phyloP scores from a whole-genome alignment of 345 rosid species.

The Ailanthus altissimus region DNA sequence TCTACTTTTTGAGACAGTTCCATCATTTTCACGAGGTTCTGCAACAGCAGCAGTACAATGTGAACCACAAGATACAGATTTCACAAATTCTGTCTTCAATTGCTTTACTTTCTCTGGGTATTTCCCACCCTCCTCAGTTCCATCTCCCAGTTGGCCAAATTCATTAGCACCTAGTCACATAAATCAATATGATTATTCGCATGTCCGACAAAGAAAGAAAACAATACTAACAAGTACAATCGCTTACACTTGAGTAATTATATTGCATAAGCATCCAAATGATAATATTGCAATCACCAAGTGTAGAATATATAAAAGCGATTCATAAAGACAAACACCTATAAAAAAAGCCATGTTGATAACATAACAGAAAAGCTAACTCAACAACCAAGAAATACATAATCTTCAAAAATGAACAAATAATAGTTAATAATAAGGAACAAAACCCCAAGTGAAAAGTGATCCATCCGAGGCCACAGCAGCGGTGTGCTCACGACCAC shows the following conservation, averaged over 20 bases:
- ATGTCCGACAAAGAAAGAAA: neutral
- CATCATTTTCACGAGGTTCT: conserved; percentile 74
- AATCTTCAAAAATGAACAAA: conserved; percentile 5
- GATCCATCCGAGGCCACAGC: conserved; percentile 97
- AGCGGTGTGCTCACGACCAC: conserved; percentile 94
- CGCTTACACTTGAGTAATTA: neutral
- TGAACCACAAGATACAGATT: conserved; percentile 90
- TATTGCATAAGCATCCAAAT: neutral
- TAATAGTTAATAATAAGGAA: conserved; percentile 17
- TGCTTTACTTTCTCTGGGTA: conserved; percentile 78
- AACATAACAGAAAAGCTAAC: neutral
- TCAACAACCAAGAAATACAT: neutral
- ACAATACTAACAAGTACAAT: neutral
- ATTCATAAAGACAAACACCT: neutral
- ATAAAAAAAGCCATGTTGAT: neutral
- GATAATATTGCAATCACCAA: neutral
- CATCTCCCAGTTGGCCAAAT: conserved; percentile 98
- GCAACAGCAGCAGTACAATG: conserved; percentile 92
- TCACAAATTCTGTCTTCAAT: conserved; percentile 81
- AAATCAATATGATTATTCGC: neutral
- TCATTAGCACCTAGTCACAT: conserved; percentile 73
- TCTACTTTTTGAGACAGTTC: conserved; percentile 61
- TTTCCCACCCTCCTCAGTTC: conserved; percentile 82
- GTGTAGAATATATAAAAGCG: too few species aligned
- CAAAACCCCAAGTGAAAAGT: conserved; percentile 95